Conservation (phyloP, 2,329 filamentous ascomycete species). For the Diaporthe batatas region DNA sequence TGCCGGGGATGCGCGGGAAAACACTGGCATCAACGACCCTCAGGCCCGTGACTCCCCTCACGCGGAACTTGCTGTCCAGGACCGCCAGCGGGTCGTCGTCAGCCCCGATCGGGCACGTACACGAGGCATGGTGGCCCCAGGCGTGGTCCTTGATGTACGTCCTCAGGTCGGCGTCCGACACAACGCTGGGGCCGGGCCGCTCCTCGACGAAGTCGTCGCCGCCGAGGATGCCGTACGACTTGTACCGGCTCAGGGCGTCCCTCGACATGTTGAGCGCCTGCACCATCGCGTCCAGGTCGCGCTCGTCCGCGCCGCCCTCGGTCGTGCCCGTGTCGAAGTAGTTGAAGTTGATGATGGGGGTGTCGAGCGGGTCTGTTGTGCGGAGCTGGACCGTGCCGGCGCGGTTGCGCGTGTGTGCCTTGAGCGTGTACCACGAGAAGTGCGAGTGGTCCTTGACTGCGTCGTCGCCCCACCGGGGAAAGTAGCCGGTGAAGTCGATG, state of each 20-base stretch:
- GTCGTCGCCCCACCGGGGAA: conserved; percentile 52
- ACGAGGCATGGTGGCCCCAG: conserved; percentile 34
- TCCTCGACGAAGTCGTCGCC: conserved; percentile 26
- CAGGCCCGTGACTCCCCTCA: conserved; percentile 63
- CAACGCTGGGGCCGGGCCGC: conserved; percentile 4
- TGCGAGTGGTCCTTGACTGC: conserved; percentile 54
- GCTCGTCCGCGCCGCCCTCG: conserved; percentile 49
- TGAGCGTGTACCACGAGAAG: conserved; percentile 65
- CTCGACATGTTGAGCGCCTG: conserved; percentile 66
- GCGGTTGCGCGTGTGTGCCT: conserved; percentile 72
- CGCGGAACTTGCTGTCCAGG: conserved; percentile 65
- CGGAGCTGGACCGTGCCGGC: conserved; percentile 73
- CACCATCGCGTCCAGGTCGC: conserved; percentile 60
- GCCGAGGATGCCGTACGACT: conserved; percentile 50
- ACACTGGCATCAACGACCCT: conserved; percentile 69
- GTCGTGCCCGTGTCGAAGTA: conserved; percentile 62
- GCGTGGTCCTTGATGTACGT: conserved; percentile 21
- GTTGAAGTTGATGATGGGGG: conserved; percentile 73
- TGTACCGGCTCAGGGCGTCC: conserved; percentile 66
- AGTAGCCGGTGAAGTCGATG: conserved; percentile 56
- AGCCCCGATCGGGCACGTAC: conserved; percentile 34
- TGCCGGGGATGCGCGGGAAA: conserved; percentile 62
- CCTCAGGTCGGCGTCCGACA: conserved; percentile 22
- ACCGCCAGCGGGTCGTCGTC: conserved; percentile 49
- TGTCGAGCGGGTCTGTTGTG: conserved; percentile 73